These are phyloP conservation scores for Conidiobolus coronatus DNA, from an alignment of 371 early-diverging fungal genomes.

Conservation along the genomic window DNA sequence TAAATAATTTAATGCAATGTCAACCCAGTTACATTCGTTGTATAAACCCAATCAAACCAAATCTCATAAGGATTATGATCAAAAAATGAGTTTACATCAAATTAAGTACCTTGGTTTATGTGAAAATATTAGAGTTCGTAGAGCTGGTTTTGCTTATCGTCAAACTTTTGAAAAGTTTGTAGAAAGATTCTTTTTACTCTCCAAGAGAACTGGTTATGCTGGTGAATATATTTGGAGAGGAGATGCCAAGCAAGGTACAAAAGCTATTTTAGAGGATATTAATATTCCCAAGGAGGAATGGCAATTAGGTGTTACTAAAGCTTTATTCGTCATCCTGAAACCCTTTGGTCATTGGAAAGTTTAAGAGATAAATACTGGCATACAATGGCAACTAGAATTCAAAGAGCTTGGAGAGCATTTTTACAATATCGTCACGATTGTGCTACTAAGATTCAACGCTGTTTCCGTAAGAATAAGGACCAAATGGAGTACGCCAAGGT, in stretches of 20 bases:
- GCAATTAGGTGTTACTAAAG: slow-evolving; percentile 85
- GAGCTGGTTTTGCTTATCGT: slow-evolving; percentile 90
- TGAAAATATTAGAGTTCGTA: slow-evolving; percentile 93
- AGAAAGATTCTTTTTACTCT: slow-evolving; percentile 56
- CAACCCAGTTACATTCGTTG: slow-evolving; percentile 97
- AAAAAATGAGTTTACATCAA: slow-evolving; percentile 82
- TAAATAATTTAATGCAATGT: slow-evolving; percentile 80
- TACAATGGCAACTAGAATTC: slow-evolving; percentile 84
- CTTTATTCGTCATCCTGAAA: slow-evolving; percentile 92
- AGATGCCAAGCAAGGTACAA: slow-evolving; percentile 35
- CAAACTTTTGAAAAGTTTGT: slow-evolving; percentile 79
- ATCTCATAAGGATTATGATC: slow-evolving; percentile 71
- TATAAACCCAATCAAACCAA: slow-evolving; percentile 96
- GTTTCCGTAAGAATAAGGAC: slow-evolving; percentile 73
- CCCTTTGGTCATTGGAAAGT: slow-evolving; percentile 79
- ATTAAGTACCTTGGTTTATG: slow-evolving; percentile 85
- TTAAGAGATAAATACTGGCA: slow-evolving; percentile 91
- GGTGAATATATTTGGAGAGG: slow-evolving; percentile 76
- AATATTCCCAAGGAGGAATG: slow-evolving; percentile 73
- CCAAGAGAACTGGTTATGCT: slow-evolving; percentile 57
- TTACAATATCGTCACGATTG: slow-evolving; percentile 43
- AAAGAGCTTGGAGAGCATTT: slow-evolving; percentile 71
- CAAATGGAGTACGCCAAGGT: slow-evolving; percentile 72
- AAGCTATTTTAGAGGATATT: slow-evolving; percentile 63
- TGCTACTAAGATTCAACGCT: slow-evolving; percentile 53